These are phyloP conservation scores for Epicoccum nigrum DNA, from an alignment of 2,329 filamentous ascomycete genomes.

Conservation along the genomic window DNA sequence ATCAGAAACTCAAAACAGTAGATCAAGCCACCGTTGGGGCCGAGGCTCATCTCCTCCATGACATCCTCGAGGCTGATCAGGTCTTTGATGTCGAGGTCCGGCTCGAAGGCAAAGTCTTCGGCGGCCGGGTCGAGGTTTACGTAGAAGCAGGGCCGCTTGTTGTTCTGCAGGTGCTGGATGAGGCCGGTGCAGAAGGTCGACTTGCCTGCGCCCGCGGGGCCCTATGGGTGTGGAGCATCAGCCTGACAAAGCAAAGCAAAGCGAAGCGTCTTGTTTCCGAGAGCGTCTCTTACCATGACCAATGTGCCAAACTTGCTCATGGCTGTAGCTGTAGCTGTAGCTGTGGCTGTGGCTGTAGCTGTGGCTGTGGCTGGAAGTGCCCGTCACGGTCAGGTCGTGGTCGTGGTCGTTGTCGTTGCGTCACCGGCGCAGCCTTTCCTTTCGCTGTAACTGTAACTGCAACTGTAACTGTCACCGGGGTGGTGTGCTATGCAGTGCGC, in stretches of 20 bases:
- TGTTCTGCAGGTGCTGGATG: slow-evolving; percentile 89
- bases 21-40: slow-evolving; percentile 90
- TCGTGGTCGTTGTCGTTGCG: no score
- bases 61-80: slow-evolving; percentile 92
- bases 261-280: not conserved
- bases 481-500: no score
- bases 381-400: slow-evolving; percentile 27
- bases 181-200: slow-evolving; percentile 94
- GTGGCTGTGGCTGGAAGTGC: slow-evolving; percentile 34
- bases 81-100: slow-evolving; percentile 94
- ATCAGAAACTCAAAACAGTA: slow-evolving; percentile 97
- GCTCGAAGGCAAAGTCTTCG: slow-evolving; percentile 87
- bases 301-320: slow-evolving; percentile 97
- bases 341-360: no score
- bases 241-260: not conserved
- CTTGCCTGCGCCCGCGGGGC: slow-evolving; percentile 94
- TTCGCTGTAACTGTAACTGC: no score
- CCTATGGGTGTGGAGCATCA: slow-evolving; percentile 47
- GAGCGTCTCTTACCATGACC: slow-evolving; percentile 69
- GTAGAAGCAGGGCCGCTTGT: slow-evolving; percentile 93
- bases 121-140: slow-evolving; percentile 98
- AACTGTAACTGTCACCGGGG: no score
- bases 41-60: slow-evolving; percentile 91
- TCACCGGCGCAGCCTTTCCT: slow-evolving; percentile 3
- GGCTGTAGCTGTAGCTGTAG: no score